phyloP scores from a whole-genome alignment of 2,329 filamentous ascomycete genomes.

The Hypoxylon sp. region DNA sequence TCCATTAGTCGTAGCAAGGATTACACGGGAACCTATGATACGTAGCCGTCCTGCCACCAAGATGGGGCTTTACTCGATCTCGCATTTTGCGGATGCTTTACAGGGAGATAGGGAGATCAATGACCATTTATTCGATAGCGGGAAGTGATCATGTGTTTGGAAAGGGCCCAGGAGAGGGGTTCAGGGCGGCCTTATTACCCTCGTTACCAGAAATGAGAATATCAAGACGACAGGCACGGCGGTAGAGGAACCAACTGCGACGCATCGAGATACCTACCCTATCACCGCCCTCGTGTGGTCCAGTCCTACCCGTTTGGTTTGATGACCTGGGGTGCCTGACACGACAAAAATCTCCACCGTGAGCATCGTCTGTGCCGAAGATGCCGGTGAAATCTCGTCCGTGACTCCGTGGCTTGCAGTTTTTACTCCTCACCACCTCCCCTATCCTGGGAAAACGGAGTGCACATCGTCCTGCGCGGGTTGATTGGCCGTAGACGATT shows the following conservation, averaged over 20 bases:
- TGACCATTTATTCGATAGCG: conserved; percentile 38
- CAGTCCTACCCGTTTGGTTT: conserved; percentile 27
- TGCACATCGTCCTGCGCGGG: conserved; percentile 24
- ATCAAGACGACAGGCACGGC: conserved; percentile 32
- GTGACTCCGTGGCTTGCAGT: conserved; percentile 44
- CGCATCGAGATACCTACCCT: conserved; percentile 33
- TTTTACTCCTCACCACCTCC: conserved; percentile 37
- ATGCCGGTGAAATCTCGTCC: conserved; percentile 43
- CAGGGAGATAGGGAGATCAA: conserved; percentile 45
- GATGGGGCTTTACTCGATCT: conserved; percentile 44
- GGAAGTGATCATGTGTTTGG: conserved; percentile 43
- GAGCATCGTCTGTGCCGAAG: conserved; percentile 42
- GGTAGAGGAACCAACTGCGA: conserved; percentile 24
- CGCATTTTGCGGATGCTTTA: conserved; percentile 45
- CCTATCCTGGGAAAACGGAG: conserved; percentile 34
- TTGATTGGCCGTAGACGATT: conserved; percentile 38
- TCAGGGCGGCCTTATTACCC: conserved; percentile 34
- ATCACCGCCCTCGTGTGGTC: conserved; percentile 19
- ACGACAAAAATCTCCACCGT: conserved; percentile 37
- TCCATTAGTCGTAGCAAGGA: conserved; percentile 39
- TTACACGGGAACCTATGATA: conserved; percentile 44
- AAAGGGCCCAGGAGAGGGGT: conserved; percentile 43
- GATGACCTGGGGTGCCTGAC: conserved; percentile 30
- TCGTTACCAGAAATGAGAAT: conserved; percentile 35
- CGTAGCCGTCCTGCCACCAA: conserved; percentile 38